Conservation (phyloP, 2,329 filamentous ascomycete species). For the Sporothrix brasiliensis region DNA sequence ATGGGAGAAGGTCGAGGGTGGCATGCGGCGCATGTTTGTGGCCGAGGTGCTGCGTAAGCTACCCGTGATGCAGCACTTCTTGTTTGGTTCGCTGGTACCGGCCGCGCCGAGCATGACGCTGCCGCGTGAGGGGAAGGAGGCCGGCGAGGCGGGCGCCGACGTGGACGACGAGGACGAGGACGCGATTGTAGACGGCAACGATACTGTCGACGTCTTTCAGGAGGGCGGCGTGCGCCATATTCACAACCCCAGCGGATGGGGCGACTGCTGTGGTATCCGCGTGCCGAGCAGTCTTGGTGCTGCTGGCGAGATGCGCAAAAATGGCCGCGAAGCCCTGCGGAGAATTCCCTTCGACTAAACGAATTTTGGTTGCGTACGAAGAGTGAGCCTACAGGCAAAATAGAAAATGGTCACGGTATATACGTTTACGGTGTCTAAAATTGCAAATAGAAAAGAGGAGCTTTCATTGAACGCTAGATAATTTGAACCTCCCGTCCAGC, state of each 20-base stretch:
- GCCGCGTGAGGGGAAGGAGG: conserved; percentile 46
- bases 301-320: conserved; percentile 83
- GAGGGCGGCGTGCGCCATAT: conserved; percentile 69
- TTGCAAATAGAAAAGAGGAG: not conserved
- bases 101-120: conserved; percentile 80
- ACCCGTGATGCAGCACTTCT: conserved; percentile 97
- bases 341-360: conserved; percentile 78
- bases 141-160: conserved; percentile 45
- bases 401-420: not conserved
- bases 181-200: conserved; percentile 52
- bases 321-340: conserved; percentile 63
- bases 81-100: conserved; percentile 85
- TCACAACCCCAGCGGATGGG: conserved; percentile 76
- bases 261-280: conserved; percentile 97
- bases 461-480: conserved; percentile 15
- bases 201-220: conserved; percentile 61
- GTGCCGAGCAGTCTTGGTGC: conserved; percentile 93
- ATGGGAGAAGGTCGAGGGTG: conserved; percentile 90
- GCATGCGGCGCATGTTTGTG: conserved; percentile 96
- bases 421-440: not conserved
- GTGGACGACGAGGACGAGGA: conserved; percentile 60
- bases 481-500: conserved; percentile 20
- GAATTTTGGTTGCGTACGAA: not conserved
- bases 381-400: not conserved
- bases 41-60: conserved; percentile 90